These are phyloP conservation scores for Mycena olivaceomarginata DNA, from an alignment of 768 basidiomycete genomes.

Conservation along the genomic window DNA sequence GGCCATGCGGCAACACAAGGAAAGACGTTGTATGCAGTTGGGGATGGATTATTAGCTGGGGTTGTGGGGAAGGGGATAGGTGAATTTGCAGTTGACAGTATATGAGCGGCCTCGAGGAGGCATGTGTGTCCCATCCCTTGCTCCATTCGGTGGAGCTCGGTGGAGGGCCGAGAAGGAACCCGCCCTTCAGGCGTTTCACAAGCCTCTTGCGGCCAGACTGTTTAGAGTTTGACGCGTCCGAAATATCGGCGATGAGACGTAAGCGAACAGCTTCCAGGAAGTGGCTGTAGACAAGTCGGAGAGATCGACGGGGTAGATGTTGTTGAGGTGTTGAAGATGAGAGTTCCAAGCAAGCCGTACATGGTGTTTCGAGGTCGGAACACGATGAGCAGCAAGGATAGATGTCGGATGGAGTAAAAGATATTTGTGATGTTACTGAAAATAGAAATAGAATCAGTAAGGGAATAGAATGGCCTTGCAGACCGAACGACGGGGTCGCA, in stretches of 20 bases:
- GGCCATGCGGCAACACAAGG: conserved; percentile 64
- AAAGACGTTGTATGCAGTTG: conserved; percentile 75
- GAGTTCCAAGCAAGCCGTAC: conserved; percentile 57
- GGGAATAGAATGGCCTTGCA: conserved; percentile 31
- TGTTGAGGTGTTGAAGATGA: conserved; percentile 41
- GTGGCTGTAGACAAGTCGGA: conserved; percentile 65
- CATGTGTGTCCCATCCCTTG: conserved; percentile 76
- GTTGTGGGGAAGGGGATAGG: conserved; percentile 55
- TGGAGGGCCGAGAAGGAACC: conserved; percentile 75
- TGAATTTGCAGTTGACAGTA: conserved; percentile 78
- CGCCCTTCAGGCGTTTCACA: conserved; percentile 73
- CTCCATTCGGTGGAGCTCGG: conserved; percentile 75
- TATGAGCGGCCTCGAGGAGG: conserved; percentile 73
- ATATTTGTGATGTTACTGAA: conserved; percentile 63
- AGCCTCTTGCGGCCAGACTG: conserved; percentile 52
- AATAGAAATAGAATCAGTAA: conserved; percentile 32
- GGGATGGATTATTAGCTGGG: conserved; percentile 79
- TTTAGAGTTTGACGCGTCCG: conserved; percentile 59
- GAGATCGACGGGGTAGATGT: conserved; percentile 63
- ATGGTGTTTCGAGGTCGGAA: conserved; percentile 60
- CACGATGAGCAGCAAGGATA: conserved; percentile 74
- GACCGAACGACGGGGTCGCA: background rate
- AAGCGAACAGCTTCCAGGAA: conserved; percentile 82
- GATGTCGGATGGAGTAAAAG: conserved; percentile 68
- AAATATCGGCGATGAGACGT: conserved; percentile 72